A percentile compares a stretch with the other conserved stretches of the same genome.
Conservation (phyloP, 352 stramenopile genomes). For the Phytophthora melonis region DNA sequence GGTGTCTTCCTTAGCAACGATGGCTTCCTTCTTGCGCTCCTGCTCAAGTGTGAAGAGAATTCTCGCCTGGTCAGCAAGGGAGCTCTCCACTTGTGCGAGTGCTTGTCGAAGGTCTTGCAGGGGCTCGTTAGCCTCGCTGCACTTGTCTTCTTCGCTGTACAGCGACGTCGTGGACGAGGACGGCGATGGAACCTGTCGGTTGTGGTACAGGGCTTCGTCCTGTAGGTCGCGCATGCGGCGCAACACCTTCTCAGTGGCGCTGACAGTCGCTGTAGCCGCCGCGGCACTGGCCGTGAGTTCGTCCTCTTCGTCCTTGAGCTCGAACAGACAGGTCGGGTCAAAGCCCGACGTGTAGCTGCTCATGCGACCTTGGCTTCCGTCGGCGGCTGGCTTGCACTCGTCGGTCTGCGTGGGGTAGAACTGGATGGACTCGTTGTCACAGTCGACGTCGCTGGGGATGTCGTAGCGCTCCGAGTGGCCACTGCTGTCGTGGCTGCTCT, state of each 20-base stretch:
- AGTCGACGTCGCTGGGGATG: conserved; percentile 33
- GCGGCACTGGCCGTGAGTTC: conserved; percentile 24
- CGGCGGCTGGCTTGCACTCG: conserved; percentile 11
- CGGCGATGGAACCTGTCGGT: conserved; percentile 28
- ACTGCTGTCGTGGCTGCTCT: conserved; percentile 37
- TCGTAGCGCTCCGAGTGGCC: conserved; percentile 18
- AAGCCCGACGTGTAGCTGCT: conserved; percentile 38
- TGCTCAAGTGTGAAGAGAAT: conserved; percentile 58
- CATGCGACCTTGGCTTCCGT: conserved; percentile 17
- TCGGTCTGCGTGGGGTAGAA: conserved; percentile 49
- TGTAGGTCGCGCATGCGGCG: conserved; percentile 40
- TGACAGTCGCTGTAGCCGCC: conserved; percentile 27
- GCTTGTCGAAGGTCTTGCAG: conserved; percentile 40
- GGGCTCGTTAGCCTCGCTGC: conserved; percentile 28
- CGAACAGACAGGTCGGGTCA: conserved; percentile 47
- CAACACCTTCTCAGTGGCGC: conserved; percentile 30
- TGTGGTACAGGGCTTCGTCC: conserved; percentile 42
- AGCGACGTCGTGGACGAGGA: conserved; percentile 38
- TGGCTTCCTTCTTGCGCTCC: conserved; percentile 43
- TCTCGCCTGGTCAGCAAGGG: conserved; percentile 63
- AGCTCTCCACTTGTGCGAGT: conserved; percentile 59
- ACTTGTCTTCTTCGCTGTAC: conserved; percentile 25
- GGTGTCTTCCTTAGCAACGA: conserved; percentile 1
- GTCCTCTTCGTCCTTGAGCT: conserved; percentile 44
- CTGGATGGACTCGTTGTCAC: conserved; percentile 47